These are phyloP conservation scores for Magnaporthales sp. DNA, from an alignment of 2,329 filamentous ascomycete species.

Conservation along the genomic window DNA sequence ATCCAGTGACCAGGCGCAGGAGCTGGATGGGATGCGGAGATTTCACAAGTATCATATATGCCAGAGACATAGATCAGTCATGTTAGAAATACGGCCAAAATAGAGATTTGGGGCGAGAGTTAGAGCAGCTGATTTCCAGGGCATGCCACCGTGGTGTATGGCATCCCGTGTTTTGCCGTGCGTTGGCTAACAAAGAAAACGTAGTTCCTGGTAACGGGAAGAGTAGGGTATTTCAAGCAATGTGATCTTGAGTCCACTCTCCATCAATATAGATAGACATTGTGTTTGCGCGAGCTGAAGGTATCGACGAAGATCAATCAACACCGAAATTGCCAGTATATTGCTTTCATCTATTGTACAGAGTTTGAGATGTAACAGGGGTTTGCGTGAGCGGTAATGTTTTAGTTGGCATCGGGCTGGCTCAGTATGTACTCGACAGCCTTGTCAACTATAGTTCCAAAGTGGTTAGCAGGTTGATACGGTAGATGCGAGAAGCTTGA, in stretches of 20 bases:
- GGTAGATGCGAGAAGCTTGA: no score
- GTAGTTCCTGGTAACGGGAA: not conserved
- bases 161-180: not conserved
- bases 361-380: constrained; percentile 1
- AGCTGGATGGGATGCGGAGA: not conserved
- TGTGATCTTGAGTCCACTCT: not conserved
- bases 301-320: not conserved
- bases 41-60: not conserved
- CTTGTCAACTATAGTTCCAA: constrained; percentile 63
- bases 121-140: not conserved
- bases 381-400: constrained; percentile 3
- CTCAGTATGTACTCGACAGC: constrained; percentile 88
- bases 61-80: not conserved
- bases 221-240: not conserved
- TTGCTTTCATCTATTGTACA: constrained; percentile 11
- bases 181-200: not conserved
- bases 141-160: not conserved
- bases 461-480: not conserved
- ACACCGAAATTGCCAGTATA: constrained; percentile 4
- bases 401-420: constrained; percentile 80
- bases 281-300: not conserved
- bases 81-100: not conserved
- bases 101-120: not conserved
- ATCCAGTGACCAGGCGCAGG: not conserved
- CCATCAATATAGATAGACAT: not conserved